Percentiles rank a stretch among this genome's conserved stretches.
Evolutionary conservation across 352 stramenopile genomes (phyloP).

Genomic region (Phytophthora idaei): DNA sequence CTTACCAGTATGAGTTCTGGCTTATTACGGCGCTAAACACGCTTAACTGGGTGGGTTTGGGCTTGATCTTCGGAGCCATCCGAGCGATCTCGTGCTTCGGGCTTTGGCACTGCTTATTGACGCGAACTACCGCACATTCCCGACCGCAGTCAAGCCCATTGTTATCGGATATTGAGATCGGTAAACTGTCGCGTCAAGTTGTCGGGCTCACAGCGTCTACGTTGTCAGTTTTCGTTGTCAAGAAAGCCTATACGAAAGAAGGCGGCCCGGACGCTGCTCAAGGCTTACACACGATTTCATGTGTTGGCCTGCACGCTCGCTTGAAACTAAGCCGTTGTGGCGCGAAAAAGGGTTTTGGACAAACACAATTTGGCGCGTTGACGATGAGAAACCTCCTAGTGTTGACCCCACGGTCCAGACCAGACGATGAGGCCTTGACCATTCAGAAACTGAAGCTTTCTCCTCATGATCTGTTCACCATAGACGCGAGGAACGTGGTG

Average conservation of each 20-base stretch:
- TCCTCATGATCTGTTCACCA: slow-evolving; percentile 11
- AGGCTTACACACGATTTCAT: slow-evolving; percentile 15
- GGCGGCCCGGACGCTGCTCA: not conserved
- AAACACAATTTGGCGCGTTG: slow-evolving; percentile 3
- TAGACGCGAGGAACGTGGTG: slow-evolving; percentile 18
- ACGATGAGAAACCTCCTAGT: slow-evolving; percentile 7
- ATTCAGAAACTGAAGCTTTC: slow-evolving; percentile 12
- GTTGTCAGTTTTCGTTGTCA: slow-evolving; percentile 18
- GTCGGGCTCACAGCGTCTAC: slow-evolving; percentile 25
- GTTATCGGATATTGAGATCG: slow-evolving; percentile 7
- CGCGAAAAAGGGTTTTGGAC: not conserved
- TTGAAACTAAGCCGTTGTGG: slow-evolving; percentile 8
- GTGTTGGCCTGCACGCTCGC: slow-evolving; percentile 19
- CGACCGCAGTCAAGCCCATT: slow-evolving; percentile 21
- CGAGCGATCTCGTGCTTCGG: slow-evolving; percentile 18
- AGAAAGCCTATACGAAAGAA: slow-evolving; percentile 25
- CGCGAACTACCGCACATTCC: slow-evolving; percentile 22
- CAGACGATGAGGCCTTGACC: not conserved
- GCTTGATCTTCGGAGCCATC: slow-evolving; percentile 23
- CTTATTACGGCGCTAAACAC: slow-evolving; percentile 22
- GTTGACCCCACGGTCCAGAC: slow-evolving; percentile 1
- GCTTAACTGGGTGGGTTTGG: slow-evolving; percentile 19
- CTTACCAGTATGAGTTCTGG: slow-evolving; percentile 27
- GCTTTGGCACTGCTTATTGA: slow-evolving; percentile 32
- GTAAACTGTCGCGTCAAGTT: slow-evolving; percentile 15